Conservation (phyloP, 2,329 filamentous ascomycete genomes). For the Diaporthe aspalathi region DNA sequence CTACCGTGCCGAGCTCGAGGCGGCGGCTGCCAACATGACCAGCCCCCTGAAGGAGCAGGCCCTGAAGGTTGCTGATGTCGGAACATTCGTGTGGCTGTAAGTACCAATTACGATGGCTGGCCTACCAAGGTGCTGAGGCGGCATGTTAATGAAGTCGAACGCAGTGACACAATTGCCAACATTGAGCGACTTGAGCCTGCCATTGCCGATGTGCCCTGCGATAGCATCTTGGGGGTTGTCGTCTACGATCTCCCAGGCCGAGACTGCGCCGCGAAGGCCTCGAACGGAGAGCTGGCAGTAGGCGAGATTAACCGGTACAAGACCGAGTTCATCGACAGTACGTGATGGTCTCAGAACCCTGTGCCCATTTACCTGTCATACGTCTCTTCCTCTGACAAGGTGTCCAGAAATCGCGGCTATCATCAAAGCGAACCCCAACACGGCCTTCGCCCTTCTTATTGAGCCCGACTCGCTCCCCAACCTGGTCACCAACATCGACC, state of each 20-base stretch:
- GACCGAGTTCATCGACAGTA: slow-evolving; percentile 26
- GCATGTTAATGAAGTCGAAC: neutral
- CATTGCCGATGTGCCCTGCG: slow-evolving; percentile 29
- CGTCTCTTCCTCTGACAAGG: neutral
- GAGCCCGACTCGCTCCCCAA: slow-evolving; percentile 52
- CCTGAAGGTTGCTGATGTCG: slow-evolving; percentile 49
- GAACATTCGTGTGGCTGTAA: slow-evolving; percentile 55
- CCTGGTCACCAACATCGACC: slow-evolving; percentile 49
- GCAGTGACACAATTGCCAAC: slow-evolving; percentile 21
- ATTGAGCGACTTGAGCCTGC: slow-evolving; percentile 16
- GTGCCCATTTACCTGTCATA: neutral
- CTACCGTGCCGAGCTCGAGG: slow-evolving; percentile 53
- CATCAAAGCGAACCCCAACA: slow-evolving; percentile 25
- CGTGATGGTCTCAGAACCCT: neutral
- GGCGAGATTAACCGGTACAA: slow-evolving; percentile 26
- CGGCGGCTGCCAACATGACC: slow-evolving; percentile 47
- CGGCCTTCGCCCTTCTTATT: slow-evolving; percentile 35
- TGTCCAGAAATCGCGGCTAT: slow-evolving; percentile 40
- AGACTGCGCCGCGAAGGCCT: slow-evolving; percentile 20
- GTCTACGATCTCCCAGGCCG: slow-evolving; percentile 31
- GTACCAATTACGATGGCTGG: slow-evolving; percentile 26
- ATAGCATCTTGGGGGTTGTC: slow-evolving; percentile 33
- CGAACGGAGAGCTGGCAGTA: slow-evolving; percentile 15
- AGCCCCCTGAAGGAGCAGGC: slow-evolving; percentile 44
- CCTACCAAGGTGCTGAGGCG: neutral